Evolutionary conservation across 768 basidiomycete genomes (phyloP).

Genomic region (Psilocybe tampanensis): DNA sequence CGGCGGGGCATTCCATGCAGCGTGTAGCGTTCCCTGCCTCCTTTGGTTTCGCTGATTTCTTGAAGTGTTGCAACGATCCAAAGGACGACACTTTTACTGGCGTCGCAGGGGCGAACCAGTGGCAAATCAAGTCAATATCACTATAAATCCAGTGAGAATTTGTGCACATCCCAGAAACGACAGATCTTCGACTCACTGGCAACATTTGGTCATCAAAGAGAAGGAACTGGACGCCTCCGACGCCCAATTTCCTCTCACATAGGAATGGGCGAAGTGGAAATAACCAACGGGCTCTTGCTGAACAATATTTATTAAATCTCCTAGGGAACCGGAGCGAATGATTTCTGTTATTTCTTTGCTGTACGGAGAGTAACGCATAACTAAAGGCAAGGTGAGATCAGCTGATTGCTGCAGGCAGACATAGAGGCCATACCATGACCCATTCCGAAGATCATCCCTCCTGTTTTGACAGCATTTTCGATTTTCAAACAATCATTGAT

Average conservation of each 20-base stretch:
- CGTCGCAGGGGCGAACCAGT: constrained; percentile 68
- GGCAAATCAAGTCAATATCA: constrained; percentile 83
- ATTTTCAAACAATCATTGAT: constrained; percentile 75
- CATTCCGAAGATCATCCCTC: constrained; percentile 80
- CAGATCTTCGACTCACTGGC: constrained; percentile 63
- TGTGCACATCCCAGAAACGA: background rate
- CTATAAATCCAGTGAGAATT: constrained; percentile 36
- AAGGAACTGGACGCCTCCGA: constrained; percentile 73
- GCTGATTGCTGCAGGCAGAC: too few species aligned
- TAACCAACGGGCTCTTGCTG: constrained; percentile 88
- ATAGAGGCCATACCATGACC: constrained; percentile 68
- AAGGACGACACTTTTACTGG: constrained; percentile 82
- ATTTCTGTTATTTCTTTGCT: constrained; percentile 68
- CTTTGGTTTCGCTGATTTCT: constrained; percentile 67
- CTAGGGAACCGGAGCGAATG: constrained; percentile 70
- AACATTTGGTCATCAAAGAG: constrained; percentile 87
- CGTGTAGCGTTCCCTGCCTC: constrained; percentile 66
- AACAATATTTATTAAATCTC: constrained; percentile 79
- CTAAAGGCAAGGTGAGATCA: constrained; percentile 39
- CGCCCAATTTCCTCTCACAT: constrained; percentile 82
- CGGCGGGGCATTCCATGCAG: constrained; percentile 78
- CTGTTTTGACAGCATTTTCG: constrained; percentile 67
- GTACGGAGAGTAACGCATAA: constrained; percentile 88
- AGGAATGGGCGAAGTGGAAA: constrained; percentile 90
- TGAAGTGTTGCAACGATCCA: constrained; percentile 84